Evolutionary conservation across 2,329 filamentous ascomycete species (phyloP), one percentile per base, ranked within the genome.

Genomic region (Microdochium trichocladiopsis): DNA sequence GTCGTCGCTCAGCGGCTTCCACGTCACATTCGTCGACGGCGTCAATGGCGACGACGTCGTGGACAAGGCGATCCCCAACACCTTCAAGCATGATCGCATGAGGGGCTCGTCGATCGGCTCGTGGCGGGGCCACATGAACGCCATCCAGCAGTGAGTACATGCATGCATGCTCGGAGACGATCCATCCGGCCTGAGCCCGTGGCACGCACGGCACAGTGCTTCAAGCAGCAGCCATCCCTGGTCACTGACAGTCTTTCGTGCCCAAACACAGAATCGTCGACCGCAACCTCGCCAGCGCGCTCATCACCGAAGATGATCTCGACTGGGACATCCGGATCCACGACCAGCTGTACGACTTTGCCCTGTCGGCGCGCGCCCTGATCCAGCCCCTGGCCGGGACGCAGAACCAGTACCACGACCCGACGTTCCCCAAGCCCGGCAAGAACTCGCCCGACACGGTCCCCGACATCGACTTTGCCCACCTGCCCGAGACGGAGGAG

Each of bases 271-370:
- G 69, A 47, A 65, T 80, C 11, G 68, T 80, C 14, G 64, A 72
- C 25, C 63, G 72, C 18, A 72, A 73, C 50, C 57, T 78, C 9
- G 55, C 59, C 2, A 68, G 69, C 0, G 72, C 72, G 1, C 59
- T 76, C 2, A 72, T 76, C 45, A 61, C 76, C 45, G 74, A 77
- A 61, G 73, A 77, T 54, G 73, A 77, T 52, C 67, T 68, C n/a
- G 74, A 76, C 57, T 76, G 73, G 74, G 74, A 77, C 53, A 63
- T 76, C 14, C 59, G 62, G 2, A 61, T 77, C n/a, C 69, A 69
- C 36, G 53, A 62, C 5, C 74, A 76, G 55, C 65, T 77, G 6
- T 60, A 50, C 18, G 57, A 62, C 56, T 63, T 65, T 49, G 64
- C 64, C 2, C 48, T 53, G 9, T 51, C 59, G 1, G 16, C 57